These are phyloP conservation scores for Dactylonectria estremocensis DNA, from an alignment of 2,329 filamentous ascomycete species.

Conservation along the genomic window DNA sequence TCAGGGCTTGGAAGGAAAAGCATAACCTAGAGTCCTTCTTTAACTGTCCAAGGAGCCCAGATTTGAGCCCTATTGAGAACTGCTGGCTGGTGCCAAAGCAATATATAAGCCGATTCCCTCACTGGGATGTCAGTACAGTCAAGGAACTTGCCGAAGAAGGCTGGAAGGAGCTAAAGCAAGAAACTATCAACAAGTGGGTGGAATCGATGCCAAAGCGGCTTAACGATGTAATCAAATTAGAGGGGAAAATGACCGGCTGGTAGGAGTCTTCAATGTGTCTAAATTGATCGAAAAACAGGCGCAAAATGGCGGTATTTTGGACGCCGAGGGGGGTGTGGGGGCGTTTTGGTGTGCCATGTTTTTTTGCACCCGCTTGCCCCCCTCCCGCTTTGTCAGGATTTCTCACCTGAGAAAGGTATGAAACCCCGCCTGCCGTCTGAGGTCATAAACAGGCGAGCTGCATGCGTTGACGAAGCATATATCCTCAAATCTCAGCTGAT, in stretches of 20 bases:
- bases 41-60: background rate
- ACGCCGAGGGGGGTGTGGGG: too few relatives aligned
- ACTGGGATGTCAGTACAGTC: background rate
- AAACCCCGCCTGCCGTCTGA: background rate
- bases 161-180: background rate
- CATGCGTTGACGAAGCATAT: constrained; percentile 4
- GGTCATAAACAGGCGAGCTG: constrained; percentile 6
- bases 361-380: too few relatives aligned
- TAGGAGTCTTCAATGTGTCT: too few relatives aligned
- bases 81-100: background rate
- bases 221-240: background rate
- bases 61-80: background rate
- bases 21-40: background rate
- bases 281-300: too few relatives aligned
- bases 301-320: too few relatives aligned
- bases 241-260: too few relatives aligned
- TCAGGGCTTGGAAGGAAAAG: background rate
- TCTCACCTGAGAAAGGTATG: background rate
- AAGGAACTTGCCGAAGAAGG: background rate
- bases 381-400: constrained; percentile 6
- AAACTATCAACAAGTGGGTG: background rate
- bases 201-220: background rate
- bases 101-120: background rate
- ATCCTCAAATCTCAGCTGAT: constrained; percentile 1
- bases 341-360: too few relatives aligned